Percentiles rank a stretch among this genome's conserved stretches.
Evolutionary conservation across 192 early-diverging fungal genomes (phyloP).

Genomic region (Cladochytrium replicatum): DNA sequence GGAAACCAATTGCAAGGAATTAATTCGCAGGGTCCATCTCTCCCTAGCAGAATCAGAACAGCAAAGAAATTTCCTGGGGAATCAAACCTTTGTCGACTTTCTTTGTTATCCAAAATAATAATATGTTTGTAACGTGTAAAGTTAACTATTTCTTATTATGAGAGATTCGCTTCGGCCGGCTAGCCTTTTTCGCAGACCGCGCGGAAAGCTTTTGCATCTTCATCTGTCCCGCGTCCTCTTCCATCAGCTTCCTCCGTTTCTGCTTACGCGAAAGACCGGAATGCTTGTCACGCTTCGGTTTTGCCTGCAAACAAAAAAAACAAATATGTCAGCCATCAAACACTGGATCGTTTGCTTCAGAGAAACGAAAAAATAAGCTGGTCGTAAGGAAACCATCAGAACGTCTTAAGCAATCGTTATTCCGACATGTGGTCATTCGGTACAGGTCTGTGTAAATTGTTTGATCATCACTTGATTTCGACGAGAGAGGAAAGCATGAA

Average conservation of each 20-base stretch:
- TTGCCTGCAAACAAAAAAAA: not conserved
- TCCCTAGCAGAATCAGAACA: not conserved
- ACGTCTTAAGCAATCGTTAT: constrained; percentile 2
- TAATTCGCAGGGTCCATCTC: too few species aligned
- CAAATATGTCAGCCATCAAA: not conserved
- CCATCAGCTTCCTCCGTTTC: constrained; percentile 24
- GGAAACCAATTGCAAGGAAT: too few species aligned
- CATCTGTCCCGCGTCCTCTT: constrained; percentile 32
- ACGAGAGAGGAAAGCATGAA: too few species aligned
- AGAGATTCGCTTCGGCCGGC: constrained; percentile 9
- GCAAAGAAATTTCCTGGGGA: not conserved
- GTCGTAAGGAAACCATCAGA: constrained; percentile 1
- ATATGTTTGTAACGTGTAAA: not conserved
- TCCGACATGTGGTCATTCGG: constrained; percentile 6
- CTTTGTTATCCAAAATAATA: not conserved
- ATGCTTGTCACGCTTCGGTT: constrained; percentile 26
- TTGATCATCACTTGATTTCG: too few species aligned
- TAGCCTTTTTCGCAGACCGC: constrained; percentile 18
- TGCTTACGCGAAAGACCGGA: constrained; percentile 37
- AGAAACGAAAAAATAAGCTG: not conserved
- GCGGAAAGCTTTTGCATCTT: constrained; percentile 23
- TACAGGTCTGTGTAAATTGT: constrained; percentile 3
- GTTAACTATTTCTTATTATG: not conserved
- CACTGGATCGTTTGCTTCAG: not conserved
- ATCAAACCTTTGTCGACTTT: not conserved